These are phyloP conservation scores for Blastobotrys elegans DNA, from an alignment of 1,139 yeast species.

Conservation along the genomic window DNA sequence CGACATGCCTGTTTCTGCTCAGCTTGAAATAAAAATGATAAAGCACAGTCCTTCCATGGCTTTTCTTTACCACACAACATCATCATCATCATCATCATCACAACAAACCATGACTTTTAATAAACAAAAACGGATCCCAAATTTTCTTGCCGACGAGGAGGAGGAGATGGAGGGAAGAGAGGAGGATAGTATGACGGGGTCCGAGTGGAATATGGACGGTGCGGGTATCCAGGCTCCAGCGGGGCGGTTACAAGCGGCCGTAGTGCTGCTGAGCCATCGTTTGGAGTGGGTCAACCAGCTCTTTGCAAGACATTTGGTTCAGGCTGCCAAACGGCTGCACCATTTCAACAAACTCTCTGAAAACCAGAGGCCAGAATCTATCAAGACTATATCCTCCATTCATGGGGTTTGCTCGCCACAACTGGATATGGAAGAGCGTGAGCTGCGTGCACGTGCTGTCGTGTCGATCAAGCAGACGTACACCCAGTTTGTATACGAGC, in stretches of 20 bases:
- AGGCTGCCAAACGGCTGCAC: background rate
- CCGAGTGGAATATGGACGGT: background rate
- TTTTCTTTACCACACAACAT: too few species aligned
- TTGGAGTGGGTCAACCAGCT: background rate
- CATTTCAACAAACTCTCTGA: background rate
- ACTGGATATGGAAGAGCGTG: constrained; percentile 4
- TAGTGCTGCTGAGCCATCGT: background rate
- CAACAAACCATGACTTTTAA: background rate
- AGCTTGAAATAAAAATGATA: too few species aligned
- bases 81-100: too few species aligned
- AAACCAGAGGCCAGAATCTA: background rate
- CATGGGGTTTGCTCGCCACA: background rate
- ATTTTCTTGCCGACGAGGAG: background rate
- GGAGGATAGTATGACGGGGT: background rate
- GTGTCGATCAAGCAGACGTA: background rate
- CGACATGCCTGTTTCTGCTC: background rate
- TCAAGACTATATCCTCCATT: too few species aligned
- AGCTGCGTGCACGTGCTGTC: constrained; percentile 3
- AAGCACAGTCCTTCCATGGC: too few species aligned
- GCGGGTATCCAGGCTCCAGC: constrained; percentile 1
- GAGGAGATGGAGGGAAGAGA: background rate
- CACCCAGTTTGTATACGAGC: constrained; percentile 5
- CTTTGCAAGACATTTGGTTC: constrained; percentile 1
- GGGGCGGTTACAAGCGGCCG: constrained; percentile 1
- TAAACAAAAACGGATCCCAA: background rate